Evolutionary conservation across 2,329 filamentous ascomycete species (phyloP).

Genomic region (Calonectria pauciramosa): DNA sequence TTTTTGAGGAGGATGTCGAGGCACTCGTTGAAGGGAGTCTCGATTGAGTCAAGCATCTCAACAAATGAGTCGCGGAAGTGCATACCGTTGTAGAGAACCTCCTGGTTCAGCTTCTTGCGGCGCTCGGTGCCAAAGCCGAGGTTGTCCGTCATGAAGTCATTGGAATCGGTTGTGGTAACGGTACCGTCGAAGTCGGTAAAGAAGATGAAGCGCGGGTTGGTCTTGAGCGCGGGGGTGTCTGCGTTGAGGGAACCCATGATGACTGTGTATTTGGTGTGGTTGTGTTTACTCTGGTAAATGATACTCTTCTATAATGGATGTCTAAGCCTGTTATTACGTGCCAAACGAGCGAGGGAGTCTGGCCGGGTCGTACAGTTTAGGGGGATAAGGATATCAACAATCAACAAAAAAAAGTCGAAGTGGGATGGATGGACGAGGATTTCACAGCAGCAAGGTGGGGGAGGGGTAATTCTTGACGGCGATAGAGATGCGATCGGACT

Average conservation of each 20-base stretch:
- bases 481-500: constrained; percentile 30
- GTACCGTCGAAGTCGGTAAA: constrained; percentile 99
- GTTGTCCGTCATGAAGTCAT: constrained; percentile 87
- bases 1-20: constrained; percentile 83
- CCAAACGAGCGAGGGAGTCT: constrained; percentile 9
- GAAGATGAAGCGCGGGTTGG: constrained; percentile 91
- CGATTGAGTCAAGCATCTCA: constrained; percentile 92
- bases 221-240: constrained; percentile 71
- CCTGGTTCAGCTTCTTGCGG: constrained; percentile 80
- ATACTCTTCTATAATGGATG: background rate
- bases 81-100: constrained; percentile 78
- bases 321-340: background rate
- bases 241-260: constrained; percentile 54
- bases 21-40: constrained; percentile 84
- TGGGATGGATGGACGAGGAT: background rate
- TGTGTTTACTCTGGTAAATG: background rate
- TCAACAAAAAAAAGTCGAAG: constrained; percentile 14
- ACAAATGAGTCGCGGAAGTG: constrained; percentile 89
- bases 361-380: constrained; percentile 1
- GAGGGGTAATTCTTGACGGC: constrained; percentile 43
- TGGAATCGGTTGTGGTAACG: constrained; percentile 81
- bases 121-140: constrained; percentile 83
- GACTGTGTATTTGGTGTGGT: background rate
- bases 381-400: background rate
- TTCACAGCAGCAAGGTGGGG: constrained; percentile 37